phyloP scores from a whole-genome alignment of 2,329 filamentous ascomycete genomes.

The Rutstroemia sydowiana region DNA sequence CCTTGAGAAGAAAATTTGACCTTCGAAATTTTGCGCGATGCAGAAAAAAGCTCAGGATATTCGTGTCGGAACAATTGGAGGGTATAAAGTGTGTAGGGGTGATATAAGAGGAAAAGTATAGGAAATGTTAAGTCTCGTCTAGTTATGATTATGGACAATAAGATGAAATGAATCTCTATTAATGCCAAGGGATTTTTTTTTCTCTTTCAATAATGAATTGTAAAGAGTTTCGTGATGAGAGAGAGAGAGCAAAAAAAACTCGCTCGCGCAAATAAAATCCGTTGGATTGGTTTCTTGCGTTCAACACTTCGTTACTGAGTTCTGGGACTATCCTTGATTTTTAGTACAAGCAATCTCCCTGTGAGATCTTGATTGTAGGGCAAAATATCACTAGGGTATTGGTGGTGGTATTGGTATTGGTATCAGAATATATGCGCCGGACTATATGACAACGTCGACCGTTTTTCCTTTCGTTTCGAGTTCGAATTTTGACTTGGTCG shows the following conservation, averaged over 20 bases:
- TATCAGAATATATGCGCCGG: conserved; percentile 1
- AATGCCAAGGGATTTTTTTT: neutral
- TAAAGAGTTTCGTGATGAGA: neutral
- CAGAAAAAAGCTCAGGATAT: neutral
- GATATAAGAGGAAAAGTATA: conserved; percentile 1
- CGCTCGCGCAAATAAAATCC: conserved; percentile 4
- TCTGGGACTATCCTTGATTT: conserved; percentile 25
- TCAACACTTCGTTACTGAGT: conserved; percentile 21
- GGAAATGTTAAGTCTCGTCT: neutral
- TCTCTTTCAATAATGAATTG: neutral
- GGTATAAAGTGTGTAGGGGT: neutral
- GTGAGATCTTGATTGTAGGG: conserved; percentile 20
- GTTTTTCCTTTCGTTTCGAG: conserved; percentile 3
- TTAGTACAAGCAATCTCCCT: conserved; percentile 24
- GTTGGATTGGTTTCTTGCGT: conserved; percentile 1
- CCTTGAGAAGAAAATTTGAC: neutral
- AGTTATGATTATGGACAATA: neutral
- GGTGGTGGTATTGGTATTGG: no score
- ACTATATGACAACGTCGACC: conserved; percentile 9
- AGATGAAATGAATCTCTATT: neutral
- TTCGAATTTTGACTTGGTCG: conserved; percentile 10
- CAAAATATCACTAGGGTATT: conserved; percentile 20
- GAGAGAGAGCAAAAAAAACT: conserved; percentile 1
- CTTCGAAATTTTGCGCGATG: neutral
- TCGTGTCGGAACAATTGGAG: neutral